Percentiles rank a stretch among this genome's conserved stretches.
These are phyloP conservation scores for Puya raimondii DNA, from an alignment of 176 grass and related monocot genomes.

Conservation along the genomic window DNA sequence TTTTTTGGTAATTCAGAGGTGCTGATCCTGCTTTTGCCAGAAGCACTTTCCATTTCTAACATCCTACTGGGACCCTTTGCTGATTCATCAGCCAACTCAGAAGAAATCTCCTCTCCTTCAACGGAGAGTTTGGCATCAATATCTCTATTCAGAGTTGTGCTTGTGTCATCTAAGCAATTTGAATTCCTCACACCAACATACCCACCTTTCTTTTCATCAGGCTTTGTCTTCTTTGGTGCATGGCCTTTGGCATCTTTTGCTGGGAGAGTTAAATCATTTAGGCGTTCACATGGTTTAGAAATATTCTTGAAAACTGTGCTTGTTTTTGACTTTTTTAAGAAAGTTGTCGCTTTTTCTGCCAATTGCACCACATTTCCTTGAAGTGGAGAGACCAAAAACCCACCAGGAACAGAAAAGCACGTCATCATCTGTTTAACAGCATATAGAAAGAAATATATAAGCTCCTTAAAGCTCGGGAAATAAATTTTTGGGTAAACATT, in stretches of 20 bases:
- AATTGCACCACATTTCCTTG: constrained; percentile 29
- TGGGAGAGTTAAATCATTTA: constrained; percentile 6
- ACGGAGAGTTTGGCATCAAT: constrained; percentile 9
- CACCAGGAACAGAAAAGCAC: constrained; percentile 44
- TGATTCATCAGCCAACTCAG: constrained; percentile 11
- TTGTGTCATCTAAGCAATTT: constrained; percentile 17
- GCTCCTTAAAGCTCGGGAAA: constrained; percentile 4
- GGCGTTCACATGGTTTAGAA: constrained; percentile 7
- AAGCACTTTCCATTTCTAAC: constrained; percentile 25
- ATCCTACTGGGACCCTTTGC: constrained; percentile 7
- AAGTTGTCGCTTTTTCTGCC: constrained; percentile 26
- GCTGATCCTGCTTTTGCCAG: constrained; percentile 11
- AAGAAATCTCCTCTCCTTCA: background rate
- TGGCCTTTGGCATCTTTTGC: constrained; percentile 19
- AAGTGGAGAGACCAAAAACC: constrained; percentile 45
- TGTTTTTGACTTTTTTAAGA: constrained; percentile 22
- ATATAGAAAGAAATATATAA: constrained; percentile 14
- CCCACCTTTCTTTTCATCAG: constrained; percentile 20
- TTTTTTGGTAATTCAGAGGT: constrained; percentile 12
- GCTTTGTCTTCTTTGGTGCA: constrained; percentile 25
- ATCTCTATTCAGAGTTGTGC: constrained; percentile 25
- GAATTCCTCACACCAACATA: constrained; percentile 13
- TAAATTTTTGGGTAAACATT: background rate
- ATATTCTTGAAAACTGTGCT: constrained; percentile 10
- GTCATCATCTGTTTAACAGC: constrained; percentile 51